These are phyloP conservation scores for Santalum album DNA, from an alignment of 164 flowering plant species.

Conservation along the genomic window DNA sequence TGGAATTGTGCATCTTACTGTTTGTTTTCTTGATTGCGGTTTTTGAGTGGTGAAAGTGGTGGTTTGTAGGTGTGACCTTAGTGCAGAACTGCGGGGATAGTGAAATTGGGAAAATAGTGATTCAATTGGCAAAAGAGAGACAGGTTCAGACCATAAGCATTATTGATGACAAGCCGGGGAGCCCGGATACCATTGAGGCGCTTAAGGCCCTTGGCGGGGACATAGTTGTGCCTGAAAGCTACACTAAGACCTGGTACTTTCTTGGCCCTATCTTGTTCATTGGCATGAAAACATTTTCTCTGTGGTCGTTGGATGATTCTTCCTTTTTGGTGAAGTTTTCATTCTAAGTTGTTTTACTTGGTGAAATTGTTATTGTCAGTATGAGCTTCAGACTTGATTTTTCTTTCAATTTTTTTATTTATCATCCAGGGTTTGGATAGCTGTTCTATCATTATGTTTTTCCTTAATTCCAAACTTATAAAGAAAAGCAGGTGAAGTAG, in stretches of 20 bases:
- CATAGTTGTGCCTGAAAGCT: slow-evolving; percentile 27
- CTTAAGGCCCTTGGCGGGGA: slow-evolving; percentile 28
- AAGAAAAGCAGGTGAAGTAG: too few species aligned
- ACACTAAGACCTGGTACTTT: slow-evolving; percentile 26
- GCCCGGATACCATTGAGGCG: slow-evolving; percentile 22
- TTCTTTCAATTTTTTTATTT: too few species aligned
- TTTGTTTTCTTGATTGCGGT: not conserved
- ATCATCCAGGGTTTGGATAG: too few species aligned
- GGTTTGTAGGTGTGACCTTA: slow-evolving; percentile 18
- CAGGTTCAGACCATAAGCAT: slow-evolving; percentile 22
- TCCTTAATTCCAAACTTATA: too few species aligned
- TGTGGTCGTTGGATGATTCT: too few species aligned
- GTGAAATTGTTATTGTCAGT: too few species aligned
- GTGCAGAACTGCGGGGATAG: slow-evolving; percentile 27
- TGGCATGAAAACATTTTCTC: too few species aligned
- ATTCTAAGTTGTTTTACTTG: too few species aligned
- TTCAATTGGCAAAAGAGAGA: slow-evolving; percentile 25
- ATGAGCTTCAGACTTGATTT: too few species aligned
- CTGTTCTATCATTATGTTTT: too few species aligned
- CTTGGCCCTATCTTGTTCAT: too few species aligned
- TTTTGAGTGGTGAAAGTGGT: not conserved
- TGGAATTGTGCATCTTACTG: not conserved
- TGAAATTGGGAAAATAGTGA: slow-evolving; percentile 23
- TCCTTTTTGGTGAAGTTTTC: too few species aligned
- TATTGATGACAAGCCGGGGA: slow-evolving; percentile 27